Evolutionary conservation across 2,329 filamentous ascomycete genomes (phyloP), one percentile per base, ranked within the genome.

Genomic region (Chrysosporium keratinophilum): DNA sequence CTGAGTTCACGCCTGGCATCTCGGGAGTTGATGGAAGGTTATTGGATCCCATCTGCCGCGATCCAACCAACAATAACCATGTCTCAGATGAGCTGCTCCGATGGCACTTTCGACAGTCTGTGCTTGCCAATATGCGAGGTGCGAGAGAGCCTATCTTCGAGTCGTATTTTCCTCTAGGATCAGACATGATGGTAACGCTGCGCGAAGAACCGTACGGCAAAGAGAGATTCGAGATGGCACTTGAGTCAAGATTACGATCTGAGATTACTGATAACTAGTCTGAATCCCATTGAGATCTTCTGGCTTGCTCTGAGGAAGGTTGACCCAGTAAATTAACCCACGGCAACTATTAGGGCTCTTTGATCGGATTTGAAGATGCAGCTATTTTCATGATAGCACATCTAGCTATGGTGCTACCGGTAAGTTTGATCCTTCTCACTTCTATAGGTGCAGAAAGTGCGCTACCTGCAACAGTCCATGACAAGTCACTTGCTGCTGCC

Each of bases 311-410:
- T 28, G n/a, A n/a, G n/a, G n/a, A n/a, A n/a, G n/a, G n/a, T n/a
- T n/a, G n/a, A n/a, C n/a, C n/a, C n/a, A n/a, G n/a, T n/a, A n/a
- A n/a, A n/a, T n/a, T n/a, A n/a, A n/a, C n/a, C n/a, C n/a, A n/a
- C n/a, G n/a, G n/a, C n/a, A n/a, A n/a, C n/a, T n/a, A n/a, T n/a
- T n/a, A n/a, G n/a, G n/a, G n/a, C n/a, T n/a, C 62, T 15, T 62
- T 58, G 50, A 71, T 71, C 60, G 70, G 54, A 50, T 69, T 70
- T 1, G 61, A 69, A 41, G 62, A 64, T 11, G 65, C 67, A 3
- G 69, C 69, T 19, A 63, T 61, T 0, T 57, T 54, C 52, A 79
- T 78, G 66, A 80, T 60, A 2, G 61, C 63, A n/a, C 54, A 56
- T 0, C 67, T 67, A 1, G 63, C 62, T 1, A 47, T 39, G 1